Conservation (phyloP, 192 early-diverging fungal species). For the Entomortierella beljakovae region DNA sequence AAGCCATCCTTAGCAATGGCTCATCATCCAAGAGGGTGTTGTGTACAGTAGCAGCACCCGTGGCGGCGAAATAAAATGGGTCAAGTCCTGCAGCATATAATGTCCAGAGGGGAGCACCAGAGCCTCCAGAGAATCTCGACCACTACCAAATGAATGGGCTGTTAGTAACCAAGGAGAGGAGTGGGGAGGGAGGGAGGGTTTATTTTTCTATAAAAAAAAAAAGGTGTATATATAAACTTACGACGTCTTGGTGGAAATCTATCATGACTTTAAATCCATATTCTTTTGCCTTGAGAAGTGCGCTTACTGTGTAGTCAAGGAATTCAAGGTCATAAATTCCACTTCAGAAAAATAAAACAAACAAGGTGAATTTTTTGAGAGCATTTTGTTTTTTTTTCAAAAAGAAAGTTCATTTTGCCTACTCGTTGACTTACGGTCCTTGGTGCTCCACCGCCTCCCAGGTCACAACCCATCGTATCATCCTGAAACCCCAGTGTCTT, state of each 20-base stretch:
- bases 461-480: conserved; percentile 75
- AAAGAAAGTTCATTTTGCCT: neutral
- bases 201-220: neutral
- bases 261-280: conserved; percentile 64
- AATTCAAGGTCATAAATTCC: conserved; percentile 64
- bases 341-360: conserved; percentile 23
- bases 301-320: conserved; percentile 62
- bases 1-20: conserved; percentile 64
- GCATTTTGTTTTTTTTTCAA: too few species aligned
- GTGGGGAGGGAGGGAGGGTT: neutral
- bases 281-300: conserved; percentile 58
- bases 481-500: conserved; percentile 75
- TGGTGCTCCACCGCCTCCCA: conserved; percentile 82
- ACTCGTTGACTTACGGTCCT: conserved; percentile 59
- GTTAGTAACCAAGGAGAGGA: neutral
- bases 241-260: conserved; percentile 70
- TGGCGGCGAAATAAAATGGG: conserved; percentile 55
- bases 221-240: conserved; percentile 13
- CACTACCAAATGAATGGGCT: conserved; percentile 23
- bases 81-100: conserved; percentile 60
- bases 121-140: conserved; percentile 57
- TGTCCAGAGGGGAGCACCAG: conserved; percentile 70
- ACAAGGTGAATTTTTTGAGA: too few species aligned
- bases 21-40: conserved; percentile 43
- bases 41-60: conserved; percentile 65